Evolutionary conservation across 2,329 filamentous ascomycete genomes (phyloP).

Genomic region (Akanthomyces dipterigenus): DNA sequence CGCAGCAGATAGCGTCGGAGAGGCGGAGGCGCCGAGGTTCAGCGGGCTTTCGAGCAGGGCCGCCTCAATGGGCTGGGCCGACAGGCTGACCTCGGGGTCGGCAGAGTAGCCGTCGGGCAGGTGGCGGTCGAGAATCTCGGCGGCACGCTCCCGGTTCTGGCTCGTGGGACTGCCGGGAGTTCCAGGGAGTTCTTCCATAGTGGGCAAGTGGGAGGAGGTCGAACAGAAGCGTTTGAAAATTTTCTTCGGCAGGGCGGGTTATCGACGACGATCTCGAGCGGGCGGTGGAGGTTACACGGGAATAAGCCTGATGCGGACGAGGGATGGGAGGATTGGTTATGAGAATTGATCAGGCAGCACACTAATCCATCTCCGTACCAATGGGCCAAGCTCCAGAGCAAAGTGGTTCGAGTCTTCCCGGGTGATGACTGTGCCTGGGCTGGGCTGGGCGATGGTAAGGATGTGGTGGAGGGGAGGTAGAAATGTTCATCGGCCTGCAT

Average conservation of each 20-base stretch:
- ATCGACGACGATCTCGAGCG: neutral
- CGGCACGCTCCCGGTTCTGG: slow-evolving; percentile 25
- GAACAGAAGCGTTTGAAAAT: neutral
- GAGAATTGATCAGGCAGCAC: neutral
- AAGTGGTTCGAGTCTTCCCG: neutral
- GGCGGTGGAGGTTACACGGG: neutral
- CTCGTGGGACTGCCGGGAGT: slow-evolving; percentile 22
- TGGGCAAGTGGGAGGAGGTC: neutral
- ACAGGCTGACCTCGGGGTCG: slow-evolving; percentile 30
- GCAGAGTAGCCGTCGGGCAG: slow-evolving; percentile 34
- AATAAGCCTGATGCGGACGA: neutral
- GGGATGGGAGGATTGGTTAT: neutral
- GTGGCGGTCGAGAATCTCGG: slow-evolving; percentile 31
- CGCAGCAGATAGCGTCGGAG: slow-evolving; percentile 13
- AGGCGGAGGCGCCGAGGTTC: neutral
- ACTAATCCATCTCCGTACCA: neutral
- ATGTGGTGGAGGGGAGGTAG: neutral
- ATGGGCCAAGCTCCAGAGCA: neutral
- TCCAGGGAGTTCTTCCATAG: slow-evolving; percentile 24
- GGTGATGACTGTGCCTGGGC: neutral
- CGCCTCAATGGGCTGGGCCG: slow-evolving; percentile 15
- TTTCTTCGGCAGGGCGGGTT: neutral
- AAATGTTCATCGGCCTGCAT: neutral
- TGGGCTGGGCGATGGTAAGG: neutral
- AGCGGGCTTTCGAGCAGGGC: slow-evolving; percentile 13